Conservation (phyloP, 2,329 filamentous ascomycete species). For the Epichloe sylvatica region DNA sequence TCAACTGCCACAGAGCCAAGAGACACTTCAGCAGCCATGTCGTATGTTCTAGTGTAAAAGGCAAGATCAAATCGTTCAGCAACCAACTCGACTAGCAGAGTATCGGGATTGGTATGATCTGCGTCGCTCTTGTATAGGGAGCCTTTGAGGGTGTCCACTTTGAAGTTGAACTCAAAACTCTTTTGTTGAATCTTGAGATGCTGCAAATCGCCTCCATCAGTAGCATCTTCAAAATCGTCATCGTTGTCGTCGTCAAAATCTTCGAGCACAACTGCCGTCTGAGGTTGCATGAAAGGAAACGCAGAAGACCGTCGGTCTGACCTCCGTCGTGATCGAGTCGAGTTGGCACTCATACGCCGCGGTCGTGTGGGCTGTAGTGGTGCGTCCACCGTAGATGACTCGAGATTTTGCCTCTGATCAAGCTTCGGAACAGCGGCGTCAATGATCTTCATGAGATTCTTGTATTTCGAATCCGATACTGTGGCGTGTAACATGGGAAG, state of each 20-base stretch:
- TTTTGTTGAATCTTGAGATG: slow-evolving; percentile 68
- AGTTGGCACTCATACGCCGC: slow-evolving; percentile 31
- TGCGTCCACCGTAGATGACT: slow-evolving; percentile 14
- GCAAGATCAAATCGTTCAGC: slow-evolving; percentile 79
- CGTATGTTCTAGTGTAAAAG: slow-evolving; percentile 76
- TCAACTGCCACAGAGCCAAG: slow-evolving; percentile 79
- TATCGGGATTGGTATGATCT: slow-evolving; percentile 59
- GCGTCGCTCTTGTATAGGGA: slow-evolving; percentile 81
- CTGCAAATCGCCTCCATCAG: slow-evolving; percentile 39
- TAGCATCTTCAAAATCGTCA: slow-evolving; percentile 53
- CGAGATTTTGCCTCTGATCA: slow-evolving; percentile 23
- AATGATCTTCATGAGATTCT: slow-evolving; percentile 88
- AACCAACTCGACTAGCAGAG: slow-evolving; percentile 77
- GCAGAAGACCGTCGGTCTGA: slow-evolving; percentile 51
- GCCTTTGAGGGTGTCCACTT: slow-evolving; percentile 83
- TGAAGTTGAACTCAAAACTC: slow-evolving; percentile 93
- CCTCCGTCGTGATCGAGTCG: slow-evolving; percentile 31
- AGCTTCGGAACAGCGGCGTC: slow-evolving; percentile 90
- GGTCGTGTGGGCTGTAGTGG: slow-evolving; percentile 22
- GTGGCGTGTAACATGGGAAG: slow-evolving; percentile 84
- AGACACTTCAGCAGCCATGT: slow-evolving; percentile 86
- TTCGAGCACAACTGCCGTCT: slow-evolving; percentile 67
- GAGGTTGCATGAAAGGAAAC: slow-evolving; percentile 57
- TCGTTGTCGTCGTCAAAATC: slow-evolving; percentile 58
- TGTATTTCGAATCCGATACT: slow-evolving; percentile 92